Conservation (phyloP, 768 basidiomycete species). For the Phanerodontia chrysosporium region DNA sequence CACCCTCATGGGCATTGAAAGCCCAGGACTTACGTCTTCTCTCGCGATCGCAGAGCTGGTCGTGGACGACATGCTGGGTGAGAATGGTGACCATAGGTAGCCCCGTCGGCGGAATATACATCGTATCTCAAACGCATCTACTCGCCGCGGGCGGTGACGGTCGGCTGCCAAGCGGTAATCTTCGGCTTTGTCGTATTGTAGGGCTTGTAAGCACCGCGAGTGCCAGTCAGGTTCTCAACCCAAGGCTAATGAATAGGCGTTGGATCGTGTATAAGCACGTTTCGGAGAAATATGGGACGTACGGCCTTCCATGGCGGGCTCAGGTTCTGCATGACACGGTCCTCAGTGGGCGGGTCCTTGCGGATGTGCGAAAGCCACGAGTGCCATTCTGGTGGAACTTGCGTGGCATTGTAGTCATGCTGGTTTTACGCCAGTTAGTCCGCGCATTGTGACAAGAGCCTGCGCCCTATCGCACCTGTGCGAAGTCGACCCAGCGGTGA, state of each 20-base stretch:
- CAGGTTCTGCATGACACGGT: conserved; percentile 61
- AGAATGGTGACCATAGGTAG: conserved; percentile 5
- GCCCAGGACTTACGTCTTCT: conserved; percentile 84
- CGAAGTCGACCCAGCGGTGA: conserved; percentile 94
- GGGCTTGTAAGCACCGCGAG: conserved; percentile 81
- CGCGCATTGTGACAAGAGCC: too few species aligned
- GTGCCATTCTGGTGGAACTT: conserved; percentile 96
- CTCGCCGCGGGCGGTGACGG: conserved; percentile 34
- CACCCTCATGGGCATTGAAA: conserved; percentile 86
- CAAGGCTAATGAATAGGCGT: conserved; percentile 50
- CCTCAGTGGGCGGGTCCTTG: conserved; percentile 71
- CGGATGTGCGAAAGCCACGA: conserved; percentile 93
- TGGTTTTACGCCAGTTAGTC: conserved; percentile 21
- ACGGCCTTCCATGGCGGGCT: conserved; percentile 85
- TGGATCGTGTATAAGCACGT: not conserved
- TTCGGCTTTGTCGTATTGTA: conserved; percentile 89
- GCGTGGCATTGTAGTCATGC: conserved; percentile 88
- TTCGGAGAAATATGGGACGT: conserved; percentile 28
- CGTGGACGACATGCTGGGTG: conserved; percentile 51
- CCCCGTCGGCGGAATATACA: not conserved
- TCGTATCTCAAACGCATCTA: not conserved
- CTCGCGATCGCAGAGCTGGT: conserved; percentile 86
- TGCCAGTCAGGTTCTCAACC: conserved; percentile 89
- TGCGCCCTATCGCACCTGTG: conserved; percentile 52
- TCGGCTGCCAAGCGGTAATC: conserved; percentile 80